phyloP scores from a whole-genome alignment of 2,329 filamentous ascomycete species.

The Chrysosporium queenslandicum region DNA sequence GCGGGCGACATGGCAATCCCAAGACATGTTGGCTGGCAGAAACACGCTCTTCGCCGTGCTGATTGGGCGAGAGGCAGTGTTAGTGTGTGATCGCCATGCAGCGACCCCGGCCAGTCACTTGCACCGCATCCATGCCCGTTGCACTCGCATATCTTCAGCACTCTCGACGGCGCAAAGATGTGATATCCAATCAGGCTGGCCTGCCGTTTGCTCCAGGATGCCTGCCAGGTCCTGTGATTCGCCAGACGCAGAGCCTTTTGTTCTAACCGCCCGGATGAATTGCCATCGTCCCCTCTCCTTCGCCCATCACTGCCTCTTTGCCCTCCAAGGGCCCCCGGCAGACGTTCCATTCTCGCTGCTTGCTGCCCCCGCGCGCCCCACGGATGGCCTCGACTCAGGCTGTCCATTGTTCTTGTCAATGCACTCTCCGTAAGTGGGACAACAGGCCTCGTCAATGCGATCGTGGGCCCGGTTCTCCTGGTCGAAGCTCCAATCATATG shows the following conservation, averaged over 20 bases:
- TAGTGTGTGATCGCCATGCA: conserved; percentile 4
- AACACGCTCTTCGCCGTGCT: background rate
- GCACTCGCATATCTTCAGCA: background rate
- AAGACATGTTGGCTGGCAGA: background rate
- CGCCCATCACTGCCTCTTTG: background rate
- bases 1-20: background rate
- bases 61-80: conserved; percentile 1
- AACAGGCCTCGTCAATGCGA: background rate
- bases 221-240: conserved; percentile 1
- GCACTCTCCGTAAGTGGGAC: background rate
- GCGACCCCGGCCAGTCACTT: conserved; percentile 1
- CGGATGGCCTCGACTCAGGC: background rate
- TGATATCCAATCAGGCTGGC: background rate
- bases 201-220: background rate
- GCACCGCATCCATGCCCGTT: too few relatives aligned
- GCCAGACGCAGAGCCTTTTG: background rate
- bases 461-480: background rate
- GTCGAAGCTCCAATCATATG: background rate
- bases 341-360: background rate
- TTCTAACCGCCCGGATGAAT: conserved; percentile 7
- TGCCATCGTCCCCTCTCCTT: background rate
- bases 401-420: background rate
- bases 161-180: background rate
- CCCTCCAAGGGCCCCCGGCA: background rate
- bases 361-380: background rate